Base-by-base conservation (phyloP, 2,329 filamentous ascomycete genomes). In the Dryadomyces quercus-mongolicae region DNA sequence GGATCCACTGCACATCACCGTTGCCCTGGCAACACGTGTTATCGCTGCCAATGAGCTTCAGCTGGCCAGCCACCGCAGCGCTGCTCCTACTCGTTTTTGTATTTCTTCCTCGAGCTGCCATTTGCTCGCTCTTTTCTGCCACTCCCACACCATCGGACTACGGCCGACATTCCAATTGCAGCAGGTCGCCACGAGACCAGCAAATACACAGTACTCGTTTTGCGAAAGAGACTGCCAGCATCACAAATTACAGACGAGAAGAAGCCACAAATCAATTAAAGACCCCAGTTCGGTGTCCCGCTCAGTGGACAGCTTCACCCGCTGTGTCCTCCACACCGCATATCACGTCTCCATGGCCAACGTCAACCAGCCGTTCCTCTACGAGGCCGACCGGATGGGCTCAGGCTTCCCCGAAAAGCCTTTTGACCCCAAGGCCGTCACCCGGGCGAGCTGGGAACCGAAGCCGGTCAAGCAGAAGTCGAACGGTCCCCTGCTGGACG, bases 361-460 rank as follows among this genome's bases (percentile, higher is more conserved):
- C 36, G 31, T 9, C 36, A 20, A 34, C 36, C 69, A 67, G 68
- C 88, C 88, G 54, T 93, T 85, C 72, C 76, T 92, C 68, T 93
- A 93, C 70, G 78, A 82, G 57, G 62, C 70, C 62, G 73, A 66
- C 68, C 56, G 56, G 45, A 65, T 74, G 62, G 75, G 81, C 64
- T 70, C 74, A 49, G 76, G 76, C 61, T 77, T 77, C 59, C 77
- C 71, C 65, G 71, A 67, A 67, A 72, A 63, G 63, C 71, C 66
- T n/a, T 95, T 94, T 69, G 90, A 96, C 63, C 91, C 92, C 50
- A 94, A 91, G 68, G 86, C 87, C 56, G 78, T 90, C 50, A 91
- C 89, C 21, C 79, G 89, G 65, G 86, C 88, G 58, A 92, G 86
- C 70, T 87, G 81, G 74, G 73, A 81, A 63, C 78, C 81, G 13